phyloP scores from a whole-genome alignment of 306 rosid genomes.

The Quercus mongolica region DNA sequence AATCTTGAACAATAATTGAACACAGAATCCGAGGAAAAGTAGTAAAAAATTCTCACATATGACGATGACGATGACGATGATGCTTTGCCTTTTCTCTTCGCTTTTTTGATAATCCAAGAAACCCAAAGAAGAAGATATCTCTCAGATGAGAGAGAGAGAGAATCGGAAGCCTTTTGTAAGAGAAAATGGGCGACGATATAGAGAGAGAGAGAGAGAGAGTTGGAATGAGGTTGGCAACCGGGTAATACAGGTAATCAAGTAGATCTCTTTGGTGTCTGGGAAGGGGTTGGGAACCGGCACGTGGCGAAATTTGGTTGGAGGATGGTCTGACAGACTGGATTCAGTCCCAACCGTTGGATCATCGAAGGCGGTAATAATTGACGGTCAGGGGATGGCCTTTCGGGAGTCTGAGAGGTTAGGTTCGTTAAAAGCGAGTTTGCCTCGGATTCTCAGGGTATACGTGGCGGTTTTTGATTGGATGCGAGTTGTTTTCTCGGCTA shows the following conservation, averaged over 20 bases:
- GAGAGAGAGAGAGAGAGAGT: slow-evolving; percentile 11
- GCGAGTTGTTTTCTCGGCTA: not conserved
- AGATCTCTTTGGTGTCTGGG: slow-evolving; percentile 24
- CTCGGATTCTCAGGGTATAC: not conserved
- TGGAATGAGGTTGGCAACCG: slow-evolving; percentile 40
- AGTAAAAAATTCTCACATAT: not conserved
- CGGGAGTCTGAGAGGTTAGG: slow-evolving; percentile 14
- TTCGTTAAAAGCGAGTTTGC: not conserved
- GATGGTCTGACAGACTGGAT: slow-evolving; percentile 11
- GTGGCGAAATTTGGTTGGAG: slow-evolving; percentile 28
- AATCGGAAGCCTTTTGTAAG: slow-evolving; percentile 6
- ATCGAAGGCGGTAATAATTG: not conserved
- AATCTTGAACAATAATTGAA: not conserved
- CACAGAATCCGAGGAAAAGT: not conserved
- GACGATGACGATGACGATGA: not conserved
- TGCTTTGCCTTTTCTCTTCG: not conserved
- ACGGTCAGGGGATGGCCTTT: slow-evolving; percentile 22
- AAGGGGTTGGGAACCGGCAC: slow-evolving; percentile 26
- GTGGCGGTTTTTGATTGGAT: slow-evolving; percentile 1
- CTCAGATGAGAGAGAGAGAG: slow-evolving; percentile 1
- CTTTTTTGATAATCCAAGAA: slow-evolving; percentile 1
- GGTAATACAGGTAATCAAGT: slow-evolving; percentile 42
- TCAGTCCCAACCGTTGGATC: slow-evolving; percentile 50
- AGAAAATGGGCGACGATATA: slow-evolving; percentile 12
- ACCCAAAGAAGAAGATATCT: slow-evolving; percentile 21